Evolutionary conservation across 108 stramenopile genomes (phyloP), one percentile per base, ranked within the genome.

Genomic region (Fragilariopsis cylindrus): DNA sequence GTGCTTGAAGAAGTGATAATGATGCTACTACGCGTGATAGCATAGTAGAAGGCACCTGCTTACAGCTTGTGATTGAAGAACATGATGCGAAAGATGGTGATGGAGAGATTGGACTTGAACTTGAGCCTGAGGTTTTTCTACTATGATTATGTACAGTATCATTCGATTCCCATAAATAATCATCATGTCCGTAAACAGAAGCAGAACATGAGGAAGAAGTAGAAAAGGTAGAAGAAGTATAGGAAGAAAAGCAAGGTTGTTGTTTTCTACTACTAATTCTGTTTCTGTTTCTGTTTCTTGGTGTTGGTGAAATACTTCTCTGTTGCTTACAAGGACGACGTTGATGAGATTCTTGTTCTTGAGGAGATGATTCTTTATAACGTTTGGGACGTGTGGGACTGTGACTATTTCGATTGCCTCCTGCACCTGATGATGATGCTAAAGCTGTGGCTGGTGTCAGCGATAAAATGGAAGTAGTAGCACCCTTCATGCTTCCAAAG

Each of bases 261-360:
- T 30, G 30, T 30, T 30, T 30, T 30, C 30, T 2, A 30, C 30
- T 30, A 30, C 30, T 30, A 30, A 30, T 30, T 60, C 15, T 18
- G 58, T 18, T 11, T 30, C n/a, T 7, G 19, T 60, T 56, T 56
- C 18, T 56, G 55, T n/a, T 56, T 56, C 55, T 30, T 30, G 58
- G 58, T 11, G 40, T 60, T 8, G 16, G 58, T 21, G 58, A 60
- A 18, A 60, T n/a, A 60, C 58, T 60, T 40, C 58, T 30, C 41
- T 60, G 58, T 40, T 60, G 58, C 58, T 60, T 60, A 40, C 39
- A 60, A 60, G 58, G 58, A 40, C 58, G 58, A 9, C 30, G 57
- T 8, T 60, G 19, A 18, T 56, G 9, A 5, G 16, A 19, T 56
- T 56, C 55, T 56, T 56, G 18, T 19, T n/a, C 55, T 19, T 56